Percentiles rank a stretch among this genome's conserved stretches.
These are phyloP conservation scores for Escovopsis sp. DNA, from an alignment of 2,329 filamentous ascomycete genomes.

Conservation along the genomic window DNA sequence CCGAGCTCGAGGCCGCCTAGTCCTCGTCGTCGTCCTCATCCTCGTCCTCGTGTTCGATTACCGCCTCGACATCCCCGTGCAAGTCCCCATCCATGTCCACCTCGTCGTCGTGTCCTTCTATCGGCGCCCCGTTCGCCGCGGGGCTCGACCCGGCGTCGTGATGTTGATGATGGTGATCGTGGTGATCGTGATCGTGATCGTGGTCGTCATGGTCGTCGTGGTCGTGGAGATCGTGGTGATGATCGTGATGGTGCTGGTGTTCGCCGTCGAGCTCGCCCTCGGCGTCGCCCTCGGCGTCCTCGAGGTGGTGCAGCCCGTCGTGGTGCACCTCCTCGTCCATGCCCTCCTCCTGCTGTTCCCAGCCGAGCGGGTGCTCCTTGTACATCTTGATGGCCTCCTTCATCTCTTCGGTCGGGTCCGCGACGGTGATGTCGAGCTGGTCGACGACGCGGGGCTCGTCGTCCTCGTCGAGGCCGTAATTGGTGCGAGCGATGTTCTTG, in stretches of 20 bases:
- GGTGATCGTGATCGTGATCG: too few relatives aligned
- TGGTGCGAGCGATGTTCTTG: constrained; percentile 44
- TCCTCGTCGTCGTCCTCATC: constrained; percentile 14
- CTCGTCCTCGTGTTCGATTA: too few relatives aligned
- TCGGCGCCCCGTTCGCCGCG: constrained; percentile 14
- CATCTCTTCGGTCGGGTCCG: constrained; percentile 40
- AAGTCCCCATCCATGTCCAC: constrained; percentile 25
- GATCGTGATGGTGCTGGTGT: too few relatives aligned
- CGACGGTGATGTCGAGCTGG: constrained; percentile 38
- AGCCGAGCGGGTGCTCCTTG: constrained; percentile 36
- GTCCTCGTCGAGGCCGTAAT: constrained; percentile 25
- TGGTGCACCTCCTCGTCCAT: constrained; percentile 3
- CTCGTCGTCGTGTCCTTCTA: constrained; percentile 26
- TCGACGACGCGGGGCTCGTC: constrained; percentile 38
- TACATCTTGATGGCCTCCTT: constrained; percentile 35
- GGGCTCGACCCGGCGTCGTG: constrained; percentile 8
- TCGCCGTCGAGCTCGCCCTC: constrained; percentile 13
- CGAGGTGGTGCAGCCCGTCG: constrained; percentile 9
- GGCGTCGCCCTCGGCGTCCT: constrained; percentile 14
- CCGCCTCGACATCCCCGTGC: too few relatives aligned
- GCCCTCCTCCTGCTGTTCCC: constrained; percentile 24
- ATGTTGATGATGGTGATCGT: too few relatives aligned
- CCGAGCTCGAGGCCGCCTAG: background rate
- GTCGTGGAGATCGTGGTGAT: too few relatives aligned
- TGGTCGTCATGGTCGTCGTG: too few relatives aligned